Conservation (phyloP, 148 eudicot species). For the Rhododendron henanense region DNA sequence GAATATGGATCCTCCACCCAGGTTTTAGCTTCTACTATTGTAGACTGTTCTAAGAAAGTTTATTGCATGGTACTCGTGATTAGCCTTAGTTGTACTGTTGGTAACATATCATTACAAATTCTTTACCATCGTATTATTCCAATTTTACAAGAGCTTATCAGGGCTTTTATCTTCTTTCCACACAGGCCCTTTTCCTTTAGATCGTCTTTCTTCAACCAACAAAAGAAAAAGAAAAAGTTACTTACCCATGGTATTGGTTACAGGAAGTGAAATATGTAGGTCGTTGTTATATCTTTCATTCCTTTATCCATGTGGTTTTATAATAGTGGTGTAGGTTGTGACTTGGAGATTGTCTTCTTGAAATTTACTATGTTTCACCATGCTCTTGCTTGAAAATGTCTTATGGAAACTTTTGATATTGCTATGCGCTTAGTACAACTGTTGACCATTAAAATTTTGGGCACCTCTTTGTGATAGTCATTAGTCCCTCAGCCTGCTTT, state of each 20-base stretch:
- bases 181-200: not conserved
- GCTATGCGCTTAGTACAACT: not conserved
- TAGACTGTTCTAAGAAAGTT: slow-evolving; percentile 10
- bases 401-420: not conserved
- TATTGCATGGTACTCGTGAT: not conserved
- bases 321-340: not conserved
- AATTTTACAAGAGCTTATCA: not conserved
- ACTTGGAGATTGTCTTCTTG: not conserved
- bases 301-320: not conserved
- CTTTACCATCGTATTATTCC: not conserved
- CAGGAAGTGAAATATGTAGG: not conserved
- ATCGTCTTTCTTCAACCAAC: not conserved
- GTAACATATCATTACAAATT: not conserved
- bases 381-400: not conserved
- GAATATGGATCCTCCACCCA: slow-evolving; percentile 68
- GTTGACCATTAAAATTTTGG: not conserved
- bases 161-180: not conserved
- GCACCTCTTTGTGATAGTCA: not conserved
- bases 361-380: not conserved
- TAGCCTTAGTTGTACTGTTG: not conserved
- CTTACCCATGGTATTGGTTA: not conserved
- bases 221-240: not conserved
- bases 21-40: slow-evolving; percentile 22
- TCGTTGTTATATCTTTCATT: not conserved
- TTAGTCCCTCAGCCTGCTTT: not conserved